Evolutionary conservation across 495 filamentous ascomycete species (phyloP), one percentile per base, ranked within the genome.

Genomic region (Sabuloglossum arenarium): DNA sequence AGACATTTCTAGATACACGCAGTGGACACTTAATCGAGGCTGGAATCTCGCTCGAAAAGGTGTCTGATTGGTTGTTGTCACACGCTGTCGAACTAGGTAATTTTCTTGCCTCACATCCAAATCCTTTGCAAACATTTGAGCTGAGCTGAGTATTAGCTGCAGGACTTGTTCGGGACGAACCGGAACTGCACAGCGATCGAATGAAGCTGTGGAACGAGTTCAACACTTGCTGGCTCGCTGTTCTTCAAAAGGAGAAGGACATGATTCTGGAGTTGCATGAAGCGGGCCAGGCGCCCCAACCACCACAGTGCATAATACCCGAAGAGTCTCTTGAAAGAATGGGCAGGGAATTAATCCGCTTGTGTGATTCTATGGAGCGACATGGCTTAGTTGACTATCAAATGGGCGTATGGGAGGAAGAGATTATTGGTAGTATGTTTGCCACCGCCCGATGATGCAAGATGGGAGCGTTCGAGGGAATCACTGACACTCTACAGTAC

Each of bases 341-440:
- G 78, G 88, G 85, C 50, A 79, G 81, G 53, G 81, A 93, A 58
- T 65, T 97, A 37, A 77, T 94, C 52, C 75, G 79, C 53, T 71
- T 91, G 21, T 91, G 89, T 64, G 90, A 98, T 66, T 75, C 75
- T 37, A 74, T 98, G 55, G 91, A 96, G 64, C 78, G 80, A 55
- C 79, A 93, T 61, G 91, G 91, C 16, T 70, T 98, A 27, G 90
- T 98, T 6, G 91, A 98, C 69, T 98, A 96, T 66, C 83, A 97
- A 62, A 91, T 94, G 71, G 91, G 91, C 3, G 85, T 97, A 47
- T 90, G 86, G 78, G 91, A 97, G 67, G 89, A 96, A 65, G 83
- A 85, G 61, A 96, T 98, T 60, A 75, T 94, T 49, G 76, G 75
- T 54, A 75, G 88, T 91, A 74, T 61, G 86, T 73, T n/a, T n/a